phyloP scores from a whole-genome alignment of 495 filamentous ascomycete species.

The Oleoguttula mirabilis region DNA sequence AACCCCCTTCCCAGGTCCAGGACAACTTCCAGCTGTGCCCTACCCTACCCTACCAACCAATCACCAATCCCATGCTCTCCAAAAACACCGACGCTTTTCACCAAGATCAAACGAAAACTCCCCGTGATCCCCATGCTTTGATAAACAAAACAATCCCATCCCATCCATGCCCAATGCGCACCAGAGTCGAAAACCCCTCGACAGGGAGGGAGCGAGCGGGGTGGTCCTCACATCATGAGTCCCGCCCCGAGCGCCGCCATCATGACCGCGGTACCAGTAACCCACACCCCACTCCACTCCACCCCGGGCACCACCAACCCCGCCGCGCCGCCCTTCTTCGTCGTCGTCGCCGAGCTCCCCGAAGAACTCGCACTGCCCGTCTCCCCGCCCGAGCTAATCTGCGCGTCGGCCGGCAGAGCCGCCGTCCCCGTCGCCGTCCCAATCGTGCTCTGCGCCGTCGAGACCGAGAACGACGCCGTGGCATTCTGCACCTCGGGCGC shows the following conservation, averaged over 20 bases:
- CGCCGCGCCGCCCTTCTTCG: background rate
- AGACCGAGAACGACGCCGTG: background rate
- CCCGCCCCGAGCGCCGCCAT: background rate
- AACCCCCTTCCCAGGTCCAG: too few species aligned
- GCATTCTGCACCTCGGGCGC: conserved; percentile 1
- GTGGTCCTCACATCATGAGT: background rate
- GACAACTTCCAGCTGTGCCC: too few species aligned
- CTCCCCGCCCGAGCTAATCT: background rate
- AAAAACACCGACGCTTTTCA: too few species aligned
- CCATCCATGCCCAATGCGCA: background rate
- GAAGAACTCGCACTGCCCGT: background rate
- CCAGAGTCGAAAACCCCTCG: background rate
- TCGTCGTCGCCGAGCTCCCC: background rate
- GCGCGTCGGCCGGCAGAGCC: conserved; percentile 13
- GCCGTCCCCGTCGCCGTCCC: conserved; percentile 12
- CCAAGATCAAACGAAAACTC: too few species aligned
- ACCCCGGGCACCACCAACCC: background rate
- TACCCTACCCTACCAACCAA: too few species aligned
- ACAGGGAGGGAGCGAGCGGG: too few species aligned
- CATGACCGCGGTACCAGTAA: background rate
- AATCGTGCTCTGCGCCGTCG: conserved; percentile 6
- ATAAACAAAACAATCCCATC: too few species aligned
- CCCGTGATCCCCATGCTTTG: too few species aligned
- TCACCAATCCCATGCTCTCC: too few species aligned
- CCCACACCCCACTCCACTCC: background rate